Evolutionary conservation across 192 early-diverging fungal genomes (phyloP).

Genomic region (Podila clonocystis): DNA sequence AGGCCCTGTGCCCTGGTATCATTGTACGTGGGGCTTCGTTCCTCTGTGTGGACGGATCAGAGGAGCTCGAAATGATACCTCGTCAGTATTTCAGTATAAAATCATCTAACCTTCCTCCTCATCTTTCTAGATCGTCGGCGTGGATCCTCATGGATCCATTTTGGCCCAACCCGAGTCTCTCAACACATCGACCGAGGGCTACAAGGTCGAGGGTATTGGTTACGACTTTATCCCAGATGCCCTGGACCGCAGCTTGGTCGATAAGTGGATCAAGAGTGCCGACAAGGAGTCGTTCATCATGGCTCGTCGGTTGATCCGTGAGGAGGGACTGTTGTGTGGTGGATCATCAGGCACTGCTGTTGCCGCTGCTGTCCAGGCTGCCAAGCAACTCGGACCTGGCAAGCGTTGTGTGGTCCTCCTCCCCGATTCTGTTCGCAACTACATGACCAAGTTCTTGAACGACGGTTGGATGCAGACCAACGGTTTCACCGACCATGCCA

Average conservation of each 20-base stretch:
- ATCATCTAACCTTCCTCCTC: neutral
- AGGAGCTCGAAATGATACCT: neutral
- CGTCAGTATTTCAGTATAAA: neutral
- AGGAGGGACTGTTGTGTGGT: slow-evolving; percentile 93
- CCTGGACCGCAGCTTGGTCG: slow-evolving; percentile 80
- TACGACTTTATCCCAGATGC: slow-evolving; percentile 97
- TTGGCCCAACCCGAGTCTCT: slow-evolving; percentile 85
- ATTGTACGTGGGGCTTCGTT: slow-evolving; percentile 52
- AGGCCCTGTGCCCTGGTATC: slow-evolving; percentile 86
- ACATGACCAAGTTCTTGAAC: slow-evolving; percentile 98
- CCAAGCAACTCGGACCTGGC: slow-evolving; percentile 80
- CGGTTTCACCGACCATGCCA: slow-evolving; percentile 83
- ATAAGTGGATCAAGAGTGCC: slow-evolving; percentile 92
- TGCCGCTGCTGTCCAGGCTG: slow-evolving; percentile 81
- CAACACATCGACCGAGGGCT: slow-evolving; percentile 70
- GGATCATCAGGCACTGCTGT: slow-evolving; percentile 95
- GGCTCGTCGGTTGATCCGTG: slow-evolving; percentile 93
- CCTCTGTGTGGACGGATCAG: neutral
- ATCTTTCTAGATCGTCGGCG: slow-evolving; percentile 73
- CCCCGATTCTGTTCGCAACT: slow-evolving; percentile 96
- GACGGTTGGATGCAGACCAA: slow-evolving; percentile 93
- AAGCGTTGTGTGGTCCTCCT: slow-evolving; percentile 92
- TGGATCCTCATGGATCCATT: slow-evolving; percentile 93
- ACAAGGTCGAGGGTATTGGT: slow-evolving; percentile 97
- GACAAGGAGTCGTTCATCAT: slow-evolving; percentile 94